Base-by-base conservation (phyloP, 805 yeast species). In the Lachancea nothofagi region DNA sequence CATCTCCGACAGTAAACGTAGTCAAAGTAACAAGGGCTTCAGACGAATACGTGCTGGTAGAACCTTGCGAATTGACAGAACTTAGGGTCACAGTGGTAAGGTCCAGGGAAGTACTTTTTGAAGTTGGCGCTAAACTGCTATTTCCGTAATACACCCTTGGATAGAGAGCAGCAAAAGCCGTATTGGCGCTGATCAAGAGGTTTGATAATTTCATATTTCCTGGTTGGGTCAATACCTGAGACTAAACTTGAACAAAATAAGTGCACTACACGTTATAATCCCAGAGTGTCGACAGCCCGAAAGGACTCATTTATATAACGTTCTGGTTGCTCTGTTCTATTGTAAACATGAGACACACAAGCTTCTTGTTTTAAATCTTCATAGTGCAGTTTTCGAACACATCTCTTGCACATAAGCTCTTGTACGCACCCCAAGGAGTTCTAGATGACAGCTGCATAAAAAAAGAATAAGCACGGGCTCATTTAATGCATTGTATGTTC, bases 11-110 rank as follows among this genome's bases (percentile, higher is more conserved):
- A 2, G 40, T 43, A 5, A 30, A 17, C 5, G 43, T 43, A 10
- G 46, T 27, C 4, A 33, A 22, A 9, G 43, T 33, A 7, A 43
- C 27, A 5, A 43, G 29, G 7, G 43, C 46, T 14, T 36, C 29
- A 3, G 36, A 23, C 29, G 31, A 5, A 23, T 20, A 15, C 3
- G 36, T 31, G 12, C 31, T 12, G 9, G 24, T 18, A 5, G 36
- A 38, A 9, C 41, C 36, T 7, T 18, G 15, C 14, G 31, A 13
- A 14, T 38, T 26, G 10, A 27, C 26, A 7, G 41, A 20, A 8
- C 27, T 30, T 17, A 36, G 17, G 15, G 31, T 28, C 15, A 36
- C 28, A 19, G 29, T 36, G 4, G 40, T 36, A 14, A 35, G 20
- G 12, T 35, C 38, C 14, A 18, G n/a, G 26, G 15, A 29, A 12